Percentiles rank a stretch among this genome's conserved stretches.
Conservation (phyloP, 148 eudicot genomes). For the Chenopodium berlandieri region DNA sequence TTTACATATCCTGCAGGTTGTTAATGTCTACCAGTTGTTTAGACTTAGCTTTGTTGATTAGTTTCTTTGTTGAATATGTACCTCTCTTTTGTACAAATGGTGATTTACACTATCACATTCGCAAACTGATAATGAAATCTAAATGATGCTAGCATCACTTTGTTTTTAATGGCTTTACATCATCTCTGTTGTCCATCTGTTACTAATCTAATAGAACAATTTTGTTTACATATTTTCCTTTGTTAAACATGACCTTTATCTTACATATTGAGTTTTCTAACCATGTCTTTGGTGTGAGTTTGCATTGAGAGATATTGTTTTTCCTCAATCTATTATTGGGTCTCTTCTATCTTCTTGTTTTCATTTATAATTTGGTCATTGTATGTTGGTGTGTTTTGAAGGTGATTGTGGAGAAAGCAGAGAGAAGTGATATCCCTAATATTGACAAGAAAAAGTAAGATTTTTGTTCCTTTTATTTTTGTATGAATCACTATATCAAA, state of each 20-base stretch:
- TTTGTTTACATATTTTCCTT: background rate
- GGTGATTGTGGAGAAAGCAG: slow-evolving; percentile 91
- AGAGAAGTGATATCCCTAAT: slow-evolving; percentile 76
- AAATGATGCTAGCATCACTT: background rate
- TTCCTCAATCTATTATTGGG: background rate
- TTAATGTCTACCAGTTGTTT: background rate
- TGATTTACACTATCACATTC: background rate
- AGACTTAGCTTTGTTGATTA: background rate
- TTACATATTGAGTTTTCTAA: background rate
- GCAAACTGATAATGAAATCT: background rate
- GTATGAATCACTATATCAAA: background rate
- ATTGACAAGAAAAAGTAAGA: slow-evolving; percentile 85
- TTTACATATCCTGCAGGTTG: background rate
- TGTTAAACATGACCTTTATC: background rate
- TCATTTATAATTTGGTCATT: background rate
- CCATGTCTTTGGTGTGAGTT: background rate
- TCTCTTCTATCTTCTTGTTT: background rate
- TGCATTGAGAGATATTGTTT: background rate
- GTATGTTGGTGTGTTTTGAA: slow-evolving; percentile 24
- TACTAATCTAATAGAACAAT: background rate
- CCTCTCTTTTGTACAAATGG: background rate
- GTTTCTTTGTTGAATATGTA: background rate
- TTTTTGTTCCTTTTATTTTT: background rate
- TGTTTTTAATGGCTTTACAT: background rate
- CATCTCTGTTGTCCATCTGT: background rate